Base-by-base conservation (phyloP, 768 basidiomycete species). In the Phlebiopsis flavidoalba region DNA sequence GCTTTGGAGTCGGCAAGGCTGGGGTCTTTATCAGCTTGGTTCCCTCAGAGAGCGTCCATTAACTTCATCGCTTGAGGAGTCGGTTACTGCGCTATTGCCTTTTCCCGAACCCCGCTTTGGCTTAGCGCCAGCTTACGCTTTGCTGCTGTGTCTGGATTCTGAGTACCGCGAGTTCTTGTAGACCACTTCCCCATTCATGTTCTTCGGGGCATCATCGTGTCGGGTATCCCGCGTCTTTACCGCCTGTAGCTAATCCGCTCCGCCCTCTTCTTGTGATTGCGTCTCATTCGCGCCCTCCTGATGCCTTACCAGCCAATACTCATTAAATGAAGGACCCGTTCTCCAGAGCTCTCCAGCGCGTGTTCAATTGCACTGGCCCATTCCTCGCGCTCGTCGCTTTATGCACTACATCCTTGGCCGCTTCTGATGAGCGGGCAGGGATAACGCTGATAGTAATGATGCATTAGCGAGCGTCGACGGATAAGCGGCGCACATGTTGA, bases 261-360 rank as follows among this genome's bases (percentile, higher is more conserved):
- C 56, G 8, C 63, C 56, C 37, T 64, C 65, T n/a, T 58, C 68
- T 58, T 56, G 63, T 55, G 51, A n/a, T n/a, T 63, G 61, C 26
- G 59, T 56, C 51, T 50, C 35, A 40, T 56, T 55, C 63, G 71
- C 68, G 64, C 67, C 65, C 63, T 71, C 68, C 71, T 78, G 50
- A 82, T 66, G 8, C 77, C 79, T n/a, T 14, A 71, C 73, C 26
- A 84, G 69, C 83, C 84, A n/a, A 86, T 10, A 76, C 75, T 1
- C 77, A 79, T n/a, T n/a, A 1, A 72, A 62, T 24, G 58, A 64
- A n/a, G n/a, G 8, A 85, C 65, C 60, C 72, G 71, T 10, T 66
- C 67, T 0, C 80, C 75, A 0, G n/a, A 88, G 67, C 46, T 76
- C 77, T 60, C 80, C 37, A 86, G 66, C 1, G 73, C 81, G 22